phyloP scores from a whole-genome alignment of 1,284 basidiomycete species.

The Ustilago esculenta region DNA sequence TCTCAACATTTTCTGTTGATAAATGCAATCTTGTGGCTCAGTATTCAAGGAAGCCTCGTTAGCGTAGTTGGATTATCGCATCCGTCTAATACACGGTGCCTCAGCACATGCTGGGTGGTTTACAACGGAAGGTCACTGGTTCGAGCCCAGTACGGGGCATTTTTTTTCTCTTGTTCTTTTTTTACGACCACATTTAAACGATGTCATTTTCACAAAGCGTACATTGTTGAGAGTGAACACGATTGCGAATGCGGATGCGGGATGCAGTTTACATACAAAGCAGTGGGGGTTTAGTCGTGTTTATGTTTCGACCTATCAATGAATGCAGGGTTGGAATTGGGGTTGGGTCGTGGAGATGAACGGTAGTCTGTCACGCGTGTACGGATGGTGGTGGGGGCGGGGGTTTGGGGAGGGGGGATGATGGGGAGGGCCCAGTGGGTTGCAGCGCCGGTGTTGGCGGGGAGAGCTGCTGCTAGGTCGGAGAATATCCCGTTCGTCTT shows the following conservation, averaged over 20 bases:
- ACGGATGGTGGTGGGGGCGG: too few species aligned
- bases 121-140: conserved; percentile 53
- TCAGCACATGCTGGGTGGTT: conserved; percentile 20
- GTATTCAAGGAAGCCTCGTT: conserved; percentile 22
- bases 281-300: conserved; percentile 9
- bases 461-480: conserved; percentile 59
- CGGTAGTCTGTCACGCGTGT: too few species aligned
- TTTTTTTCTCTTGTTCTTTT: conserved; percentile 9
- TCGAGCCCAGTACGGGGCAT: conserved; percentile 53
- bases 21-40: too few species aligned
- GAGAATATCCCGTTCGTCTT: conserved; percentile 49
- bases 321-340: too few species aligned
- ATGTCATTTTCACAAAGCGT: too few species aligned
- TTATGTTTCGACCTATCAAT: conserved; percentile 28
- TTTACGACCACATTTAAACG: too few species aligned
- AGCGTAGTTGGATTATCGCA: conserved; percentile 52
- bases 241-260: neutral
- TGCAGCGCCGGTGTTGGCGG: conserved; percentile 60
- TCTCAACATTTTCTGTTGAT: too few species aligned
- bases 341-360: too few species aligned
- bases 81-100: conserved; percentile 48
- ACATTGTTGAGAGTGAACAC: too few species aligned
- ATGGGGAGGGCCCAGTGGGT: conserved; percentile 64
- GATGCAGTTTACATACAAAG: neutral
- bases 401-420: too few species aligned